Evolutionary conservation across 2,329 filamentous ascomycete genomes (phyloP), one percentile per base, ranked within the genome.

Genomic region (Iodosphaeria phyllophila): DNA sequence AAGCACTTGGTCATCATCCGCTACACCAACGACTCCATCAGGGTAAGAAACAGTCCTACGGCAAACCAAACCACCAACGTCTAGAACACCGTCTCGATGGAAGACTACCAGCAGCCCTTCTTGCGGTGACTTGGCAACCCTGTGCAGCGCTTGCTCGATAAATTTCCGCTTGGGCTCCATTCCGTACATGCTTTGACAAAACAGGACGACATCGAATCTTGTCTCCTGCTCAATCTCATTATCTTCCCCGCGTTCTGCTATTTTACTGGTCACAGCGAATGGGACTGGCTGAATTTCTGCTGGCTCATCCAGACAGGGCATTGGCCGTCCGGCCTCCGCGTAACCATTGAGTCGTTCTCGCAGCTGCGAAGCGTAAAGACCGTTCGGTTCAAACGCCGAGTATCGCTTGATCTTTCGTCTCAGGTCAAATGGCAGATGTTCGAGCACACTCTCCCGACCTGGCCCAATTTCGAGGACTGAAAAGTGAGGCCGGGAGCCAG

Each of bases 101-200:
- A 72, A 67, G 24, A 70, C 50, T 3, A 58, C 47, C 2, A 67
- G 53, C 14, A 64, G 37, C 27, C 51, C 55, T n/a, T 36, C 47
- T 28, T 43, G 32, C 32, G 46, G 41, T 17, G 35, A 28, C 27
- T 50, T 33, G 30, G 33, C 40, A 16, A 73, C 58, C 52, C 65
- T 49, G 11, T 40, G 34, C 6, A 73, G 37, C 2, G 60, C 54
- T 11, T 30, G 34, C 37, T 56, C 38, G 31, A 74, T 54, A 30
- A 51, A 54, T 2, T 9, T 38, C n/a, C 32, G 35, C 33, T 64
- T 60, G 3, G 51, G 50, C 0, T 48, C 50, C 57, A 73, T 61
- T 30, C 62, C 64, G 33, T 73, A 71, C 56, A 73, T 58, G 45
- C 68, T 70, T 39, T 73, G 66, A 33, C 65, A 73, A 42, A 74